A percentile compares a stretch with the other conserved stretches of the same genome.
phyloP scores from a whole-genome alignment of 352 stramenopile species.

The Globisporangium barbulae region DNA sequence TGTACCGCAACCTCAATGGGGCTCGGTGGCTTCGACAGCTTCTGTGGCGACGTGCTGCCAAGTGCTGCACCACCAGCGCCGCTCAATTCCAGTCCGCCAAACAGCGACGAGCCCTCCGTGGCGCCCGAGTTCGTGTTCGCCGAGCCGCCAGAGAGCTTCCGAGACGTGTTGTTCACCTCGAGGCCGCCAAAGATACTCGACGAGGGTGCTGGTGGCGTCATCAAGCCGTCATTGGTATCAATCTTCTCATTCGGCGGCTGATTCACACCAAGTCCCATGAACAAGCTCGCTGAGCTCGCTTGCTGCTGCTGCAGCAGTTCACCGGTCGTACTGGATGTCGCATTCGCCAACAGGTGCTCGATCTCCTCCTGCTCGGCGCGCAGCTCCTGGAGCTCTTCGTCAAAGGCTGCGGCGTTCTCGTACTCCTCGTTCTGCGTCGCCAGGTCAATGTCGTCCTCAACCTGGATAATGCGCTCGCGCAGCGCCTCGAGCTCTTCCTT shows the following conservation, averaged over 20 bases:
- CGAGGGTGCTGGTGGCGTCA: background rate
- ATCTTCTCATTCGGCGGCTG: constrained; percentile 11
- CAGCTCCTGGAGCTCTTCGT: constrained; percentile 63
- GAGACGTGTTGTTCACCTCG: constrained; percentile 16
- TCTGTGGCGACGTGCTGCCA: background rate
- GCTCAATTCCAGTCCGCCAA: constrained; percentile 43
- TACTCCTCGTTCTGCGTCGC: constrained; percentile 73
- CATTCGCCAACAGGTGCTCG: constrained; percentile 23
- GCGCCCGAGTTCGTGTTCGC: constrained; percentile 7
- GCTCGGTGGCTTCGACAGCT: constrained; percentile 8
- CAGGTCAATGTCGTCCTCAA: constrained; percentile 63
- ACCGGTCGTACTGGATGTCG: background rate
- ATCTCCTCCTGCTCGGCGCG: constrained; percentile 50
- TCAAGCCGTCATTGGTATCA: background rate
- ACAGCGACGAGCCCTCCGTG: constrained; percentile 22
- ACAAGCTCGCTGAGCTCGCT: constrained; percentile 21
- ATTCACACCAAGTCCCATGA: constrained; percentile 29
- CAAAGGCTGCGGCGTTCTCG: constrained; percentile 47
- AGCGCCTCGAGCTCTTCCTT: constrained; percentile 38
- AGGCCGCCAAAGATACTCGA: constrained; percentile 24
- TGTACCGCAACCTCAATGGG: constrained; percentile 1
- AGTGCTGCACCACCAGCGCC: background rate
- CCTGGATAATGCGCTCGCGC: constrained; percentile 44
- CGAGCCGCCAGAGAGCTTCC: constrained; percentile 15
- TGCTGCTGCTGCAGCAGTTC: background rate